Percentiles rank a stretch among this genome's conserved stretches.
Conservation (phyloP, 768 basidiomycete species). For the Suillus placidus region DNA sequence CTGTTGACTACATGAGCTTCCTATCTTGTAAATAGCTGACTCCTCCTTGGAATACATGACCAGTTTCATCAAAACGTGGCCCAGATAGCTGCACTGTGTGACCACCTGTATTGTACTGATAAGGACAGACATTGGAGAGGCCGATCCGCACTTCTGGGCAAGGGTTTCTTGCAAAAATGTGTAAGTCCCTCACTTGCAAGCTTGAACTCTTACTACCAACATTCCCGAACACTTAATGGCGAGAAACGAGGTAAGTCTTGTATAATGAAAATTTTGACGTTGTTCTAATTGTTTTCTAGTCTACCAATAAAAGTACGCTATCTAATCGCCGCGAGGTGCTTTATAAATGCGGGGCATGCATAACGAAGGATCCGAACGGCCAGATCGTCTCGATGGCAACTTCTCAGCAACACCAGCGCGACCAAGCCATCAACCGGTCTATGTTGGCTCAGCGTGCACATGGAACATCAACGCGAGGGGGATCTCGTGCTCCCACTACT, state of each 20-base stretch:
- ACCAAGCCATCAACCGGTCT: too few relatives aligned
- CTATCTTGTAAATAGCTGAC: background rate
- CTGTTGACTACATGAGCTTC: background rate
- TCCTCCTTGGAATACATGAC: background rate
- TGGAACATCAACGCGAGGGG: too few relatives aligned
- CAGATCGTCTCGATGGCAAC: background rate
- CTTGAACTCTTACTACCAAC: background rate
- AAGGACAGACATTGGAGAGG: background rate
- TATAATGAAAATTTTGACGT: background rate
- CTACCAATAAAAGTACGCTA: background rate
- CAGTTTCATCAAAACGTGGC: background rate
- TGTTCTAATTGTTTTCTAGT: background rate
- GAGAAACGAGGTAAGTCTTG: background rate
- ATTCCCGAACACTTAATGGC: background rate
- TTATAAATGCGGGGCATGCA: background rate
- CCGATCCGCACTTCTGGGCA: background rate
- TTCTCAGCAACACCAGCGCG: too few relatives aligned
- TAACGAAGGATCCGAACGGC: background rate
- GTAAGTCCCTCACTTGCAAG: background rate
- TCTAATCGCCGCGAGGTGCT: background rate
- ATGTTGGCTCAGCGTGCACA: too few relatives aligned
- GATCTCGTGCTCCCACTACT: too few relatives aligned
- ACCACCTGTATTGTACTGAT: background rate
- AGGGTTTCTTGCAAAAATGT: background rate
- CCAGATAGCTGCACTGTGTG: background rate